phyloP scores from a whole-genome alignment of 306 rosid species.

The Cucumis melo region DNA sequence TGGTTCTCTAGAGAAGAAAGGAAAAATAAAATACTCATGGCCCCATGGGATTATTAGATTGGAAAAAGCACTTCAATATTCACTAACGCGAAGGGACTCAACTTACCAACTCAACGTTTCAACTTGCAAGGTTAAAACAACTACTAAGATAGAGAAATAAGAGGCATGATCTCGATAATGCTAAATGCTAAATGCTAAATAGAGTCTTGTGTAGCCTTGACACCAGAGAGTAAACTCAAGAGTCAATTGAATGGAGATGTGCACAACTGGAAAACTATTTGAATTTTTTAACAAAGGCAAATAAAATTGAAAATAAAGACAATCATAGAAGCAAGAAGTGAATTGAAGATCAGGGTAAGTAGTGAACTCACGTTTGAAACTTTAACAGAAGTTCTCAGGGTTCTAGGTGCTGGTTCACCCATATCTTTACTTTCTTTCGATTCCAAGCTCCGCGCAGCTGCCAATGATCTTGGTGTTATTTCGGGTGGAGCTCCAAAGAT shows the following conservation, averaged over 20 bases:
- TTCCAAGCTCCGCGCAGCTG: conserved; percentile 30
- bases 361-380: conserved; percentile 76
- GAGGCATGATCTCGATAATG: neutral
- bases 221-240: neutral
- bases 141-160: neutral
- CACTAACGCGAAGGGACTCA: neutral
- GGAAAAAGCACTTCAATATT: neutral
- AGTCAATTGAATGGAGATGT: neutral
- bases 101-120: neutral
- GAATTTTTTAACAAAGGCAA: neutral
- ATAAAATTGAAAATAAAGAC: neutral
- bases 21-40: neutral
- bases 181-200: neutral
- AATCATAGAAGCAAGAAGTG: neutral
- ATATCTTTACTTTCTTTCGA: conserved; percentile 30
- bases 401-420: conserved; percentile 35
- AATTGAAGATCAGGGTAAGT: neutral
- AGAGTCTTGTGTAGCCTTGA: neutral
- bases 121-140: neutral
- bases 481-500: conserved; percentile 79
- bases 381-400: conserved; percentile 62
- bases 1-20: neutral
- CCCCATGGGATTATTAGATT: neutral
- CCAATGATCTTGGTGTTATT: conserved; percentile 35
- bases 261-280: neutral